Evolutionary conservation across 2,329 filamentous ascomycete species (phyloP).

Genomic region (Xylariaceae sp.): DNA sequence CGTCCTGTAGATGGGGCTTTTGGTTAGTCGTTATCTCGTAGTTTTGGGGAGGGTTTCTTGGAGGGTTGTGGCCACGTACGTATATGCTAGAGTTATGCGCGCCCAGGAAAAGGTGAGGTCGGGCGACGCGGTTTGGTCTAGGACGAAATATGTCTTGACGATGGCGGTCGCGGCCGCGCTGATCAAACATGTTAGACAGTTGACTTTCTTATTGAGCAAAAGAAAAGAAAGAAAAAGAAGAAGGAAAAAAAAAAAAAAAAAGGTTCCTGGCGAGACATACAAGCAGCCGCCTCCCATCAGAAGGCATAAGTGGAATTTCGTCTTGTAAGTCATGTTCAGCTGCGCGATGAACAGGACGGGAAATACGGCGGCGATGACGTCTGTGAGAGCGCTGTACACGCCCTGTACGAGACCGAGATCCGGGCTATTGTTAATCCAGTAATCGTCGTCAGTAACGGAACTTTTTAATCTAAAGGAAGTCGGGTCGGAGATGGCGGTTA

Average conservation of each 20-base stretch:
- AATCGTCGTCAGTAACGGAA: background rate
- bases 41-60: background rate
- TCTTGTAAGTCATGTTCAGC: constrained; percentile 7
- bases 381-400: constrained; percentile 8
- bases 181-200: background rate
- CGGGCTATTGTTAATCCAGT: background rate
- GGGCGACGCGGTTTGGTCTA: background rate
- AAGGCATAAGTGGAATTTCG: constrained; percentile 6
- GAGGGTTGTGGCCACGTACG: constrained; percentile 1
- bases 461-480: background rate
- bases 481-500: background rate
- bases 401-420: constrained; percentile 7
- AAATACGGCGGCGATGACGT: constrained; percentile 8
- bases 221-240: too few species aligned
- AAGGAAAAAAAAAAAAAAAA: too few species aligned
- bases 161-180: constrained; percentile 9
- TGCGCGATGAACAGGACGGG: constrained; percentile 9
- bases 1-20: background rate
- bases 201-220: background rate
- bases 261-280: background rate
- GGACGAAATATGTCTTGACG: constrained; percentile 9
- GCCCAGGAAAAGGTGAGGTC: constrained; percentile 12
- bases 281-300: constrained; percentile 13
- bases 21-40: background rate
- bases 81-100: constrained; percentile 10